These are phyloP conservation scores for Xylaria scruposa DNA, from an alignment of 495 filamentous ascomycete species.

Conservation along the genomic window DNA sequence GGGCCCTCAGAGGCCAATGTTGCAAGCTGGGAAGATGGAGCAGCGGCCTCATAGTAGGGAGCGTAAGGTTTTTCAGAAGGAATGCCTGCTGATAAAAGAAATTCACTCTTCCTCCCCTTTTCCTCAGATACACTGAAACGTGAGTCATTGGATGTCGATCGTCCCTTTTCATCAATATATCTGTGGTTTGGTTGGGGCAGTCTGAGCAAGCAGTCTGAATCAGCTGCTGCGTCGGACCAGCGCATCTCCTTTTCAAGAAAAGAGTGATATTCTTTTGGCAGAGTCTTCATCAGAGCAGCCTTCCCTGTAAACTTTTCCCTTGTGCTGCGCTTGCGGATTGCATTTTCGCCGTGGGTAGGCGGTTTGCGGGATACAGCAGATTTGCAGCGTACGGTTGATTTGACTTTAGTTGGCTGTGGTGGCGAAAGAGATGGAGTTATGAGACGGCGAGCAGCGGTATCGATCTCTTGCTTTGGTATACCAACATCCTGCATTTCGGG, in stretches of 20 bases:
- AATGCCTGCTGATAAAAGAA: conserved; percentile 41
- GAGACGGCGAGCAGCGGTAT: not conserved
- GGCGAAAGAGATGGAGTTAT: not conserved
- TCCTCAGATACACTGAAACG: conserved; percentile 21
- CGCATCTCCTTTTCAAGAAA: conserved; percentile 21
- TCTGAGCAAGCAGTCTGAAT: conserved; percentile 33
- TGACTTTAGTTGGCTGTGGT: not conserved
- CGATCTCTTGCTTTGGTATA: not conserved
- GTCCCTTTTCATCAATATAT: conserved; percentile 30
- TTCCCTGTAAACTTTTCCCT: not conserved
- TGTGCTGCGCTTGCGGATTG: not conserved
- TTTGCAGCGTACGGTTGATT: not conserved
- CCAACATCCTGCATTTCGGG: not conserved
- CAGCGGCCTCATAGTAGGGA: conserved; percentile 8
- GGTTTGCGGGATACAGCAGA: not conserved
- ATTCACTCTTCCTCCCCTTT: not conserved
- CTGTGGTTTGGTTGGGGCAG: conserved; percentile 33
- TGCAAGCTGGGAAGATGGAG: not conserved
- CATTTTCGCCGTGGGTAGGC: not conserved
- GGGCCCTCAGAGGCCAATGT: not conserved
- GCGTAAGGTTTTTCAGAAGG: conserved; percentile 29
- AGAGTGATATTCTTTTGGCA: not conserved
- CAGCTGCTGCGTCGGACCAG: conserved; percentile 9
- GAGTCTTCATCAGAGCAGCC: not conserved
- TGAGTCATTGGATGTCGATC: conserved; percentile 6